phyloP scores from a whole-genome alignment of 352 stramenopile genomes.

The Phytophthora multivora region DNA sequence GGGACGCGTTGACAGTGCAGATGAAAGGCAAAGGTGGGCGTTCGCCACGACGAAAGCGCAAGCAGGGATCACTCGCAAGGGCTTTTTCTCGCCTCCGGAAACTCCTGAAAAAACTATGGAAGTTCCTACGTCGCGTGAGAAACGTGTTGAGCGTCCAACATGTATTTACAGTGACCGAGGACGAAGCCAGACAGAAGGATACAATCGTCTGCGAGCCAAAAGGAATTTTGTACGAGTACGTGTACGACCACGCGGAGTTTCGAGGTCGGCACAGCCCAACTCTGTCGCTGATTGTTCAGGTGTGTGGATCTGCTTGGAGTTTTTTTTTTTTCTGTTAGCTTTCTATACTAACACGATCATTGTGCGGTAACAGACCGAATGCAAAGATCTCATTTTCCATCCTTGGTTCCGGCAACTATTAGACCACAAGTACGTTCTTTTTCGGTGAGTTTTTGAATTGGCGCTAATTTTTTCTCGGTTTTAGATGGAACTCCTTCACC shows the following conservation, averaged over 20 bases:
- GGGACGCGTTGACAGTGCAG: conserved; percentile 47
- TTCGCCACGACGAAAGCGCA: conserved; percentile 32
- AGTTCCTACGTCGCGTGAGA: conserved; percentile 44
- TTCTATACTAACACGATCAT: neutral
- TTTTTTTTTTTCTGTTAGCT: neutral
- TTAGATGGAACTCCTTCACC: conserved; percentile 80
- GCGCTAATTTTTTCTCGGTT: neutral
- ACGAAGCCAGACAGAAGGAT: conserved; percentile 43
- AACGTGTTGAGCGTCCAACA: conserved; percentile 71
- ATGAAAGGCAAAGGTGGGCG: conserved; percentile 54
- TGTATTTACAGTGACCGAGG: conserved; percentile 54
- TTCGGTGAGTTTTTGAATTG: too few relatives aligned
- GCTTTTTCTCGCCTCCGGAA: conserved; percentile 41
- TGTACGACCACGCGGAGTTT: conserved; percentile 82
- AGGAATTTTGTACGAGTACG: conserved; percentile 82
- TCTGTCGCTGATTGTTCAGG: conserved; percentile 64
- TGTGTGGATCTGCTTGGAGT: conserved; percentile 15
- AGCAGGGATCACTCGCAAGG: conserved; percentile 19
- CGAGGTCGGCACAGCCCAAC: conserved; percentile 61
- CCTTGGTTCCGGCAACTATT: conserved; percentile 78
- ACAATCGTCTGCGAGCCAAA: conserved; percentile 80
- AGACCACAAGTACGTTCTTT: conserved; percentile 66
- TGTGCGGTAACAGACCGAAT: conserved; percentile 55
- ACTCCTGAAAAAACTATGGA: conserved; percentile 57
- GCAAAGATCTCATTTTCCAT: conserved; percentile 79